Percentiles rank a stretch among this genome's conserved stretches.
phyloP scores from a whole-genome alignment of 257 asterid genomes.

The Craterostigma plantagineum region DNA sequence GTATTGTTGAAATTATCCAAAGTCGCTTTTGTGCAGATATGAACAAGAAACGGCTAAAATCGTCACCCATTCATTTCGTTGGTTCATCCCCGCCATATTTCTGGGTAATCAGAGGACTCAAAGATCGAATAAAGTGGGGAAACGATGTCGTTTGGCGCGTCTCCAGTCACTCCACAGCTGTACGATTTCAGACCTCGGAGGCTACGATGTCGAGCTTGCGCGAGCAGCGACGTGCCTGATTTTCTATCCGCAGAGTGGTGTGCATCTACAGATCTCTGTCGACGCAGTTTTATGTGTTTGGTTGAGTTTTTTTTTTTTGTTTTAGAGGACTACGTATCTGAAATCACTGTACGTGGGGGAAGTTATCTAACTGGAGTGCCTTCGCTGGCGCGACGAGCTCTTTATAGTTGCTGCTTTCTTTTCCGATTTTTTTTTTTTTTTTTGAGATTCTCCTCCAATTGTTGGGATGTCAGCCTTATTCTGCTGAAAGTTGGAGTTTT shows the following conservation, averaged over 20 bases:
- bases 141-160: conserved; percentile 44
- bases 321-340: neutral
- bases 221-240: conserved; percentile 71
- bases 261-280: neutral
- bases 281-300: neutral
- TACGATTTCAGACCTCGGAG: conserved; percentile 16
- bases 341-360: no score
- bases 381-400: no score
- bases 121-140: neutral
- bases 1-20: no score
- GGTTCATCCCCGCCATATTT: conserved; percentile 18
- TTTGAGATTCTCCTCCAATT: no score
- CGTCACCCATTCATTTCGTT: conserved; percentile 8
- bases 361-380: no score
- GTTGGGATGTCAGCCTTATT: no score
- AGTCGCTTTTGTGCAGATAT: no score
- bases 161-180: conserved; percentile 17
- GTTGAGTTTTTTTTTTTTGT: conserved; percentile 1
- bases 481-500: no score
- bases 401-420: no score
- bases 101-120: conserved; percentile 10
- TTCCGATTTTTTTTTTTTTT: no score
- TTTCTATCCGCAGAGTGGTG: conserved; percentile 78
- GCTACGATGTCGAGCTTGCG: conserved; percentile 37
- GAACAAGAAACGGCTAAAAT: no score